Evolutionary conservation across 1,284 basidiomycete species (phyloP).

Genomic region (Cryptococcus sp.): DNA sequence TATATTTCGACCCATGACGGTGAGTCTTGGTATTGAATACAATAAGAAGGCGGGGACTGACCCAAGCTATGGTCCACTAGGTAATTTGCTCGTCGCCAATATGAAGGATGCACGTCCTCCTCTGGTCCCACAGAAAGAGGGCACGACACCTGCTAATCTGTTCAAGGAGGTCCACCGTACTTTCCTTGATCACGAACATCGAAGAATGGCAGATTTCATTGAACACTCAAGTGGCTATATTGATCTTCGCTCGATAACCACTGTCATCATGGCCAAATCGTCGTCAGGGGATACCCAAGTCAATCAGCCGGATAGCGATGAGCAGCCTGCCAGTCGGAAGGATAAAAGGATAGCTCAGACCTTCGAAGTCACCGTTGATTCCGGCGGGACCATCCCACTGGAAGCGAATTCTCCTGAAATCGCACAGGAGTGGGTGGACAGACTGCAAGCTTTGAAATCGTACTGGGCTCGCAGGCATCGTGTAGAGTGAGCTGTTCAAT

Average conservation of each 20-base stretch:
- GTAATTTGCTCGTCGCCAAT: constrained; percentile 38
- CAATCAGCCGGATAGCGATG: neutral
- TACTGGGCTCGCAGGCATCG: constrained; percentile 47
- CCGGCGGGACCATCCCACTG: constrained; percentile 23
- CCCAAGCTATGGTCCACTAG: constrained; percentile 10
- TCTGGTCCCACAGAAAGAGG: constrained; percentile 28
- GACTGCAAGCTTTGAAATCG: constrained; percentile 28
- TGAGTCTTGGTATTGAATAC: constrained; percentile 15
- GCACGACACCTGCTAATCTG: constrained; percentile 35
- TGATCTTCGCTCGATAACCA: constrained; percentile 42
- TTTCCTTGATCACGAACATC: constrained; percentile 36
- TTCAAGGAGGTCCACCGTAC: constrained; percentile 35
- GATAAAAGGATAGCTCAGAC: constrained; percentile 8
- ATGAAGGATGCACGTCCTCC: constrained; percentile 36
- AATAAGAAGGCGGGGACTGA: neutral
- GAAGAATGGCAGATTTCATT: constrained; percentile 36
- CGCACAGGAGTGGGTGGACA: constrained; percentile 47
- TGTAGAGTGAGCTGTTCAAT: constrained; percentile 38
- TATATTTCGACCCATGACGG: constrained; percentile 47
- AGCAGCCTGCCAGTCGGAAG: constrained; percentile 2
- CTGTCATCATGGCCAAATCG: constrained; percentile 21
- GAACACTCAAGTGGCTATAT: constrained; percentile 38
- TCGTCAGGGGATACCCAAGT: neutral
- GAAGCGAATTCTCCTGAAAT: constrained; percentile 33
- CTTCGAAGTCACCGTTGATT: constrained; percentile 34